A percentile compares a stretch with the other conserved stretches of the same genome.
These are phyloP conservation scores for Colletotrichum limetticola DNA, from an alignment of 2,329 filamentous ascomycete species.

Conservation along the genomic window DNA sequence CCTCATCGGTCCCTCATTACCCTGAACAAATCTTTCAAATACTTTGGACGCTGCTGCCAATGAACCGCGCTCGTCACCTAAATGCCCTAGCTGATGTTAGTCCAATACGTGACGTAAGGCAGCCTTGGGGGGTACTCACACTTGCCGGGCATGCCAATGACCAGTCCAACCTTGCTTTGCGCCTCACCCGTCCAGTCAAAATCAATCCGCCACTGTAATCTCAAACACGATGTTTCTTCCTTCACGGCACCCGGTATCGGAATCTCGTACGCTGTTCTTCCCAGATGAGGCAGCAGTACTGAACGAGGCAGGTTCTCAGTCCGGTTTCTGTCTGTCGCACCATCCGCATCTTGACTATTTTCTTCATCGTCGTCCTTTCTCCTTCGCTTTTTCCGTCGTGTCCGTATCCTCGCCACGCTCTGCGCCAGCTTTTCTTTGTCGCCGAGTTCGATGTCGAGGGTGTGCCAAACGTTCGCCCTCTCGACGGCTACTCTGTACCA, in stretches of 20 bases:
- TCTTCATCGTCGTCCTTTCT: constrained; percentile 36
- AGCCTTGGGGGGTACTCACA: constrained; percentile 62
- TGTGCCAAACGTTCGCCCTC: constrained; percentile 72
- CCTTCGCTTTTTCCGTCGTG: constrained; percentile 37
- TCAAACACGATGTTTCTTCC: constrained; percentile 53
- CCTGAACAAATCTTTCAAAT: constrained; percentile 68
- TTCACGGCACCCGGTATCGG: constrained; percentile 48
- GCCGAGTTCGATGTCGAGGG: constrained; percentile 60
- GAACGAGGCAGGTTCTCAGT: constrained; percentile 41
- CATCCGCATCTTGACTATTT: constrained; percentile 37
- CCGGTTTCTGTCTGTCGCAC: neutral
- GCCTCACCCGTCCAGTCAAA: constrained; percentile 82
- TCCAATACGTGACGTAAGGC: neutral
- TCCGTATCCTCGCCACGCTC: constrained; percentile 45
- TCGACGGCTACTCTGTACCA: constrained; percentile 72
- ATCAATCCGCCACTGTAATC: constrained; percentile 70
- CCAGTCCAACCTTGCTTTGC: constrained; percentile 64
- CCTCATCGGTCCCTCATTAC: constrained; percentile 62
- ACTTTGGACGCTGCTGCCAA: constrained; percentile 68
- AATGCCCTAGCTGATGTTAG: constrained; percentile 62
- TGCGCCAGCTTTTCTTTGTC: constrained; percentile 45
- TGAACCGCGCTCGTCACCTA: constrained; percentile 65
- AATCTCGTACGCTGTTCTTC: constrained; percentile 60
- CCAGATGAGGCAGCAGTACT: constrained; percentile 65
- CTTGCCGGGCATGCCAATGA: constrained; percentile 67